A percentile compares a stretch with the other conserved stretches of the same genome.
phyloP scores from a whole-genome alignment of 1,284 basidiomycete species.

The Puccinia polysora region DNA sequence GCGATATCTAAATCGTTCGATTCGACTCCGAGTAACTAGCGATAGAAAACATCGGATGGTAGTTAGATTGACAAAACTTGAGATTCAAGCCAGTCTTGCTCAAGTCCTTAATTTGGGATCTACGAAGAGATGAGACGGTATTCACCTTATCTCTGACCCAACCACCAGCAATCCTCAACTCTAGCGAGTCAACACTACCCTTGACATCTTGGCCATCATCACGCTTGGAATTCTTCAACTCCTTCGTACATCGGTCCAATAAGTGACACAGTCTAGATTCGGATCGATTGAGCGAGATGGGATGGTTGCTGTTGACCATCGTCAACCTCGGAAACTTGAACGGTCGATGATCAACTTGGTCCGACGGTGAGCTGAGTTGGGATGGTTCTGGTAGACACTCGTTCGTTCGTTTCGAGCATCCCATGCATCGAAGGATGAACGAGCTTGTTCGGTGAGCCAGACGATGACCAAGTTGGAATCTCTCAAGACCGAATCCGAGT shows the following conservation, averaged over 20 bases:
- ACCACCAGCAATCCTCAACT: conserved; percentile 76
- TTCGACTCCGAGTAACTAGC: conserved; percentile 71
- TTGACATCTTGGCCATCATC: too few species aligned
- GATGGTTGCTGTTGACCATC: not conserved
- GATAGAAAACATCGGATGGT: not conserved
- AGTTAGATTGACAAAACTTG: not conserved
- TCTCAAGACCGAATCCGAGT: too few species aligned
- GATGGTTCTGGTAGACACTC: too few species aligned
- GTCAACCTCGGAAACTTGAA: too few species aligned
- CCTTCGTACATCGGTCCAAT: not conserved
- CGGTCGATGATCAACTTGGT: too few species aligned
- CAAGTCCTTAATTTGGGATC: too few species aligned
- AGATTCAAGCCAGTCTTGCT: not conserved
- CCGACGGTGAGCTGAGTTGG: too few species aligned
- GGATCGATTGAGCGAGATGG: not conserved
- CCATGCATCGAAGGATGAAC: too few species aligned
- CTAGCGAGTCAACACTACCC: not conserved
- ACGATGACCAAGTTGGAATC: too few species aligned
- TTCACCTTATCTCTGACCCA: conserved; percentile 96
- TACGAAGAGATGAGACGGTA: too few species aligned
- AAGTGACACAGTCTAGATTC: conserved; percentile 11
- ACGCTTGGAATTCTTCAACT: conserved; percentile 6
- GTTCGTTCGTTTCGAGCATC: too few species aligned
- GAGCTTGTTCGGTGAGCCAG: too few species aligned
- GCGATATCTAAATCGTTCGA: conserved; percentile 95